Evolutionary conservation across 2,329 filamentous ascomycete species (phyloP).

Genomic region (Didymella exigua): DNA sequence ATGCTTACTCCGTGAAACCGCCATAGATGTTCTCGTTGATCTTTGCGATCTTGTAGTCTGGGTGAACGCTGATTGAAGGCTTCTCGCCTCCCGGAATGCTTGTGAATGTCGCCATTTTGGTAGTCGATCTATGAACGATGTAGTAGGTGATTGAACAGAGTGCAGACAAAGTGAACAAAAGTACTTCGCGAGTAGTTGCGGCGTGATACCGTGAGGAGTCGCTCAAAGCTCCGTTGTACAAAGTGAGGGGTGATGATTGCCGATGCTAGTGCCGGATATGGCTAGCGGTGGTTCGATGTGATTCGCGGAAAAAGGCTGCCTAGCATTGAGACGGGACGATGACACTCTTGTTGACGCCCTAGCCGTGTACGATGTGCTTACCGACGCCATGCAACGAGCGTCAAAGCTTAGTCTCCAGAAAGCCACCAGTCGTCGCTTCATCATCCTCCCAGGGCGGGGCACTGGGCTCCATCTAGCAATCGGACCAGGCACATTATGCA

Average conservation of each 20-base stretch:
- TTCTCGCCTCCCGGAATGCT: conserved; percentile 65
- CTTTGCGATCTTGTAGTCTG: conserved; percentile 68
- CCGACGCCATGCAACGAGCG: conserved; percentile 4
- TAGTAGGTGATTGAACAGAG: conserved; percentile 2
- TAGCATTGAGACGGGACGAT: conserved; percentile 4
- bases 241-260: conserved; percentile 7
- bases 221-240: conserved; percentile 17
- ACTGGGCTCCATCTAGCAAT: conserved; percentile 2
- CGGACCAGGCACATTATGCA: conserved; percentile 2
- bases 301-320: conserved; percentile 14
- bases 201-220: conserved; percentile 17
- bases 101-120: conserved; percentile 73
- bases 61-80: conserved; percentile 69
- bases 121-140: background rate
- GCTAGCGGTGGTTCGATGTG: background rate
- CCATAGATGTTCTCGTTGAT: conserved; percentile 84
- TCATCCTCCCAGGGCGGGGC: conserved; percentile 6
- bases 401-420: conserved; percentile 5
- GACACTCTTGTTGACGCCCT: conserved; percentile 4
- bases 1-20: conserved; percentile 77
- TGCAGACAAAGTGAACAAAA: background rate
- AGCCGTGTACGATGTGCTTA: conserved; percentile 4
- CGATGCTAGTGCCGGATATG: conserved; percentile 1
- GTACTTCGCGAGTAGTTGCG: conserved; percentile 4
- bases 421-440: conserved; percentile 15